These are phyloP conservation scores for Lachancea cidri DNA, from an alignment of 805 yeast genomes.

Conservation along the genomic window DNA sequence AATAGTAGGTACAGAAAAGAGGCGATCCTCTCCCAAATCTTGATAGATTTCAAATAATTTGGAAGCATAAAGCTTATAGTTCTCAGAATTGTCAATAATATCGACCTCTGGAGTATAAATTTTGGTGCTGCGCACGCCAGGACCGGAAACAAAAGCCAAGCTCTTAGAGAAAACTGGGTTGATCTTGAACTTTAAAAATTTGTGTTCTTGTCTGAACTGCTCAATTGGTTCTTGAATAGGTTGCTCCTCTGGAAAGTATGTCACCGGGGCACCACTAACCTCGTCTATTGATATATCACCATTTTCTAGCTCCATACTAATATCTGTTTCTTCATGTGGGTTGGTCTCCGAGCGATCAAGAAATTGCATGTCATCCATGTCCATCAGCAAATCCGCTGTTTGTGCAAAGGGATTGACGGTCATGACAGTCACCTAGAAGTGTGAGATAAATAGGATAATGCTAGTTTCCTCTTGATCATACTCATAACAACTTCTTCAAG, in stretches of 20 bases:
- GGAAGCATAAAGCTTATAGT: conserved; percentile 45
- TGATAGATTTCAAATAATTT: conserved; percentile 50
- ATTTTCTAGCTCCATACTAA: conserved; percentile 14
- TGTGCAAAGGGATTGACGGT: not conserved
- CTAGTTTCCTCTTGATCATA: too few species aligned
- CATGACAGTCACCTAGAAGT: not conserved
- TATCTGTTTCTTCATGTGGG: conserved; percentile 9
- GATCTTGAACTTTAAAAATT: conserved; percentile 40
- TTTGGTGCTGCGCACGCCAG: conserved; percentile 38
- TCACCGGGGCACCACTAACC: conserved; percentile 19
- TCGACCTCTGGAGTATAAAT: conserved; percentile 38
- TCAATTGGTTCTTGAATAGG: conserved; percentile 22
- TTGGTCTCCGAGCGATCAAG: conserved; percentile 10
- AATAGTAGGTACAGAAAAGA: conserved; percentile 38
- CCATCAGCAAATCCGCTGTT: conserved; percentile 20
- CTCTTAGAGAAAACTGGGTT: conserved; percentile 43
- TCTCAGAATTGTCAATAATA: conserved; percentile 37
- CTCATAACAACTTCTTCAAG: not conserved
- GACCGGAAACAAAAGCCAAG: conserved; percentile 35
- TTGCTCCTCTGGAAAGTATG: conserved; percentile 6
- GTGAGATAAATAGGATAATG: too few species aligned
- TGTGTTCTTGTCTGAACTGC: conserved; percentile 33
- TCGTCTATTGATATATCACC: conserved; percentile 18
- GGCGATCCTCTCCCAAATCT: conserved; percentile 40
- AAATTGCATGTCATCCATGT: conserved; percentile 26